Evolutionary conservation across 2,329 filamentous ascomycete species (phyloP).

Genomic region (Cladophialophora carrionii): DNA sequence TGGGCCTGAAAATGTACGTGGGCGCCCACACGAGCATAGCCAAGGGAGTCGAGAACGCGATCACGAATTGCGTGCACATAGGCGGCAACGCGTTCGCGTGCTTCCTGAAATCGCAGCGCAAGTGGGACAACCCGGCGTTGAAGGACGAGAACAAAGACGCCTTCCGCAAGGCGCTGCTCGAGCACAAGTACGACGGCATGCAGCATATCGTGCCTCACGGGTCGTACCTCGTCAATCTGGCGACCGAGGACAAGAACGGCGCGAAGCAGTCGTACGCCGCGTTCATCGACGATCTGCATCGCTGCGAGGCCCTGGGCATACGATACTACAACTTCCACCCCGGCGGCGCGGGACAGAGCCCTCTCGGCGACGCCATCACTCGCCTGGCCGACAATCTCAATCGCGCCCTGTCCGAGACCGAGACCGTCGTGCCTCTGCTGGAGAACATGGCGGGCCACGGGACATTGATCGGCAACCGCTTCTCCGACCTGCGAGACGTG

Average conservation of each 20-base stretch:
- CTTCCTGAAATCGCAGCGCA: conserved; percentile 94
- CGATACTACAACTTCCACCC: conserved; percentile 98
- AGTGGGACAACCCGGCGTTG: conserved; percentile 85
- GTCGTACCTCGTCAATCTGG: conserved; percentile 94
- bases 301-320: conserved; percentile 86
- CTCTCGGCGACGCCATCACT: conserved; percentile 69
- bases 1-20: conserved; percentile 76
- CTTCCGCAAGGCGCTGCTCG: conserved; percentile 70
- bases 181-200: conserved; percentile 71
- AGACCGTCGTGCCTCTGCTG: conserved; percentile 76
- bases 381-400: conserved; percentile 85
- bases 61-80: conserved; percentile 76
- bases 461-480: conserved; percentile 81
- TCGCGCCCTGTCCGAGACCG: conserved; percentile 74
- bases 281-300: conserved; percentile 84
- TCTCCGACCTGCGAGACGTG: conserved; percentile 84
- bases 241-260: conserved; percentile 77
- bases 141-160: conserved; percentile 66
- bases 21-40: conserved; percentile 91
- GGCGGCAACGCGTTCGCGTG: conserved; percentile 90
- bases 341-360: conserved; percentile 73
- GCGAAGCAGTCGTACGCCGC: conserved; percentile 81
- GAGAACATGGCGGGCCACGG: conserved; percentile 95
- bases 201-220: conserved; percentile 85
- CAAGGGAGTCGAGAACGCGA: conserved; percentile 89